Conservation (phyloP, 164 flowering plant genomes). For the Hamamelis virginiana region DNA sequence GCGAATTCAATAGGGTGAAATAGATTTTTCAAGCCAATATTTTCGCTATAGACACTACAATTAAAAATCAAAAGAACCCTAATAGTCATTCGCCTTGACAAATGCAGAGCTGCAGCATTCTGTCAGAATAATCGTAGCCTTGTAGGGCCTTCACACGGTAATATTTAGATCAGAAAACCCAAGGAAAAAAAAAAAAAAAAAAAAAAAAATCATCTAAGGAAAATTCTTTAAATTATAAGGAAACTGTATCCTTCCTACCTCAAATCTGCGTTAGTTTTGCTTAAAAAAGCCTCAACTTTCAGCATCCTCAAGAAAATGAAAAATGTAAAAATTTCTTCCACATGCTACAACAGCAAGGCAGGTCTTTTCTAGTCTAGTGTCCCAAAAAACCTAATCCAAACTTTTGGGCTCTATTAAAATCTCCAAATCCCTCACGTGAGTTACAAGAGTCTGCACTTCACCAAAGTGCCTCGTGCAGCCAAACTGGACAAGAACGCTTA, state of each 20-base stretch:
- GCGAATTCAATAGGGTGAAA: no score
- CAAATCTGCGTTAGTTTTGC: slow-evolving; percentile 17
- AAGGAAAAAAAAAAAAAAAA: no score
- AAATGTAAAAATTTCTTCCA: slow-evolving; percentile 20
- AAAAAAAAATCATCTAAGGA: not conserved
- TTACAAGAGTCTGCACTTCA: slow-evolving; percentile 26
- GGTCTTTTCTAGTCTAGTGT: slow-evolving; percentile 17
- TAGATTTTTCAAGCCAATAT: no score
- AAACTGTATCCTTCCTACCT: slow-evolving; percentile 20
- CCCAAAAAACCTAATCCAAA: slow-evolving; percentile 5
- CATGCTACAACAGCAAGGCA: slow-evolving; percentile 40
- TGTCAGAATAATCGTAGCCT: no score
- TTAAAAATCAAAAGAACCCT: no score
- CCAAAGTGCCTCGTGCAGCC: slow-evolving; percentile 8
- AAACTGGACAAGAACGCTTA: not conserved
- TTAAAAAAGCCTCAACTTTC: slow-evolving; percentile 20
- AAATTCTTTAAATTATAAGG: not conserved
- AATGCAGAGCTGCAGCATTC: no score
- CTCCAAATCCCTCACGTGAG: slow-evolving; percentile 16
- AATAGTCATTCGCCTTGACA: no score
- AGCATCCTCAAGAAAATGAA: slow-evolving; percentile 12
- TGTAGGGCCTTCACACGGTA: no score
- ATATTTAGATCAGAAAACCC: not conserved
- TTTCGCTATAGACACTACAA: no score
- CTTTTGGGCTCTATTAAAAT: slow-evolving; percentile 10